Evolutionary conservation across 805 yeast genomes (phyloP).

Genomic region (Sugiyamaella lignohabitans): DNA sequence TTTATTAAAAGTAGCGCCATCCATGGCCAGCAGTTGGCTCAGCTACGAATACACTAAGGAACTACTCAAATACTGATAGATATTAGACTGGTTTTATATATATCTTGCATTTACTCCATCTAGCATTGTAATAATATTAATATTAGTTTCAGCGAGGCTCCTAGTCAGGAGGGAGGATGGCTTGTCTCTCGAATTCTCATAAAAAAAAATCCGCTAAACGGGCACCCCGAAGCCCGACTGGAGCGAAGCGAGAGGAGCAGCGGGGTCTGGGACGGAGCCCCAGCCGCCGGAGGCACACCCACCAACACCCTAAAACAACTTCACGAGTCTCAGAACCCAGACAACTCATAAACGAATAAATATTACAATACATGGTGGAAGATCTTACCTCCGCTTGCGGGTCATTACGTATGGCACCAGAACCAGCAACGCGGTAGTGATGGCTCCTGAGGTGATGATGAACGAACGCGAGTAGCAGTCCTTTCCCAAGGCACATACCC

Average conservation of each 20-base stretch:
- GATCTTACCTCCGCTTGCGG: background rate
- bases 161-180: too few species aligned
- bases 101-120: too few species aligned
- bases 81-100: too few species aligned
- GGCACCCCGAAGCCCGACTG: too few species aligned
- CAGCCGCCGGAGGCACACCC: background rate
- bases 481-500: slow-evolving; percentile 19
- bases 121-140: too few species aligned
- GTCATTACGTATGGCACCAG: background rate
- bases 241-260: background rate
- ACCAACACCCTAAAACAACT: too few species aligned
- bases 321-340: too few species aligned
- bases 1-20: slow-evolving; percentile 82
- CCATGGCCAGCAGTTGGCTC: slow-evolving; percentile 95
- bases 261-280: background rate
- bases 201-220: too few species aligned
- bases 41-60: slow-evolving; percentile 70
- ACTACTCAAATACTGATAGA: background rate
- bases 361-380: too few species aligned
- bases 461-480: slow-evolving; percentile 21
- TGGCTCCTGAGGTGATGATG: slow-evolving; percentile 9
- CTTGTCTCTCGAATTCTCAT: too few species aligned
- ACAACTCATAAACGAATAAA: too few species aligned
- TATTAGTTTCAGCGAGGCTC: too few species aligned
- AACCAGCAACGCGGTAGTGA: background rate